Percentiles rank a stretch among this genome's conserved stretches.
phyloP scores from a whole-genome alignment of 805 yeast genomes.

The Scheffersomyces coipomensis region DNA sequence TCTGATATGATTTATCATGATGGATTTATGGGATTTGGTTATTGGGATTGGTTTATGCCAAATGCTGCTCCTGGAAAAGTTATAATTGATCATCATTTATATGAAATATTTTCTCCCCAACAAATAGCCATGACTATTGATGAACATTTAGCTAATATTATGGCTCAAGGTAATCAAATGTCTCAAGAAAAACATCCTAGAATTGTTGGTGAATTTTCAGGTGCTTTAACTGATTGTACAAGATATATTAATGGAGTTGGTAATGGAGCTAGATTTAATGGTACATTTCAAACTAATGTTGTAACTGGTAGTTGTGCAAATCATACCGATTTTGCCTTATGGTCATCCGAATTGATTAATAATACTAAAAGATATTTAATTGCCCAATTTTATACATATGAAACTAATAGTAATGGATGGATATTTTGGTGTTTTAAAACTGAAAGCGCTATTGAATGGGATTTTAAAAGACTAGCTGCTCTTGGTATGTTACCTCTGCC shows the following conservation, averaged over 20 bases:
- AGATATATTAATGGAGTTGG: constrained; percentile 70
- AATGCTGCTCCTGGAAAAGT: constrained; percentile 9
- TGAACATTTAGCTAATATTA: constrained; percentile 11
- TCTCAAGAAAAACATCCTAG: constrained; percentile 40
- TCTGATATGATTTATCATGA: constrained; percentile 13
- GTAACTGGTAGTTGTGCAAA: constrained; percentile 46
- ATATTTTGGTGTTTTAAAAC: constrained; percentile 75
- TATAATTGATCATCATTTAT: constrained; percentile 24
- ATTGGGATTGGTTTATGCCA: constrained; percentile 14
- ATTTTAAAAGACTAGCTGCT: constrained; percentile 47
- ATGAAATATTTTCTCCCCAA: constrained; percentile 18
- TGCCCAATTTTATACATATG: constrained; percentile 57
- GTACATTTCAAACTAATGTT: constrained; percentile 28
- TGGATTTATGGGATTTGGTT: constrained; percentile 15
- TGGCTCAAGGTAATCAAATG: constrained; percentile 23
- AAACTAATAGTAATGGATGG: constrained; percentile 51
- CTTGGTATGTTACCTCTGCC: constrained; percentile 26
- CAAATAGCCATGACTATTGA: constrained; percentile 11
- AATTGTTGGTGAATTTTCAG: constrained; percentile 70
- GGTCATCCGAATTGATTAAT: constrained; percentile 27
- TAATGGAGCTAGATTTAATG: constrained; percentile 61
- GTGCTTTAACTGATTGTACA: constrained; percentile 74
- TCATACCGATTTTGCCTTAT: constrained; percentile 35
- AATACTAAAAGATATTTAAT: constrained; percentile 56
- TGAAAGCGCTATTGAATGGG: constrained; percentile 69